A percentile compares a stretch with the other conserved stretches of the same genome.
Evolutionary conservation across 2,329 filamentous ascomycete genomes (phyloP).

Genomic region (Diaporthe ilicicola): DNA sequence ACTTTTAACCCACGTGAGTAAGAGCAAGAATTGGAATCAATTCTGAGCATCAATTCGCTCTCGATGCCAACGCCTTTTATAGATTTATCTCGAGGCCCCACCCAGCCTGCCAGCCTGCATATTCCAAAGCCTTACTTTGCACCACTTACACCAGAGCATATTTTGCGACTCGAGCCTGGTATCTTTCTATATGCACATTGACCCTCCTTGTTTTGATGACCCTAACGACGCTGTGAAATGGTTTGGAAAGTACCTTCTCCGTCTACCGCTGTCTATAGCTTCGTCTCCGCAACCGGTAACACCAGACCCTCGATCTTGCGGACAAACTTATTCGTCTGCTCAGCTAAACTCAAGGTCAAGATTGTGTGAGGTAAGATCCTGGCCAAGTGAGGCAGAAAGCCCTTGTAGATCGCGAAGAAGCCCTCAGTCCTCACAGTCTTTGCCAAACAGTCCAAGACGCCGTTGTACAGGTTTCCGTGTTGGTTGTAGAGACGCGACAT

Average conservation of each 20-base stretch:
- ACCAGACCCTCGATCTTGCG: slow-evolving; percentile 71
- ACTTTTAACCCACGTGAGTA: no score
- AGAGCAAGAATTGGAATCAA: background rate
- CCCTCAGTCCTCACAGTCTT: slow-evolving; percentile 95
- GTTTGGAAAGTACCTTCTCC: background rate
- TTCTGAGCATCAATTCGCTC: background rate
- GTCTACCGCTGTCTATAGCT: background rate
- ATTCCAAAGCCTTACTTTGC: background rate
- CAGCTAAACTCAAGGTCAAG: slow-evolving; percentile 88
- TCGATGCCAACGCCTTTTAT: background rate
- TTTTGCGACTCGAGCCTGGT: slow-evolving; percentile 16
- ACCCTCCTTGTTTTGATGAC: background rate
- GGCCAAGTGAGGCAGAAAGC: slow-evolving; percentile 93
- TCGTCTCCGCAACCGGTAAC: slow-evolving; percentile 29
- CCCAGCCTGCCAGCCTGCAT: slow-evolving; percentile 2
- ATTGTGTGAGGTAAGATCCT: slow-evolving; percentile 96
- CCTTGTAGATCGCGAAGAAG: slow-evolving; percentile 94
- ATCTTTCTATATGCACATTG: slow-evolving; percentile 25
- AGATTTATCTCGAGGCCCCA: background rate
- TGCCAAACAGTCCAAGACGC: slow-evolving; percentile 89
- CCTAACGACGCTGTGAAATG: background rate
- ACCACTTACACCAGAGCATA: no score
- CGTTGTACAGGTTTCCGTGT: slow-evolving; percentile 94
- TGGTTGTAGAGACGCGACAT: slow-evolving; percentile 99
- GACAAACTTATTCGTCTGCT: slow-evolving; percentile 96